Conservation (phyloP, 768 basidiomycete genomes). For the Pleurotus sapidus region DNA sequence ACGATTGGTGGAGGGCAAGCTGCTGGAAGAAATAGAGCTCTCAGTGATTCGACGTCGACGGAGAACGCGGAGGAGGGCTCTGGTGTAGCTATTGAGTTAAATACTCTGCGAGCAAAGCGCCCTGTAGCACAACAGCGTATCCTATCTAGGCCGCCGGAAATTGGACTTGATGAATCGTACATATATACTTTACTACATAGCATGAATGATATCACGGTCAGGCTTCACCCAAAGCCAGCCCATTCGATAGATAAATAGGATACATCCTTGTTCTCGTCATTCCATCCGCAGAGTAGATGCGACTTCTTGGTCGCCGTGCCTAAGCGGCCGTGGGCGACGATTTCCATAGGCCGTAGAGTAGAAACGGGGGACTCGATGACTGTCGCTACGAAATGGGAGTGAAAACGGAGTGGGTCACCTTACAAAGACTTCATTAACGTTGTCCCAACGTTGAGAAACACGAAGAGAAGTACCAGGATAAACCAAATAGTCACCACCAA, state of each 20-base stretch:
- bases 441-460: not conserved
- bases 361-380: constrained; percentile 65
- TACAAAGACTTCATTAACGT: not conserved
- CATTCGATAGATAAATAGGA: constrained; percentile 85
- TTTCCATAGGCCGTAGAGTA: constrained; percentile 80
- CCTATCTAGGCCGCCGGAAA: constrained; percentile 44
- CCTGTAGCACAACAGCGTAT: constrained; percentile 25
- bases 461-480: constrained; percentile 74
- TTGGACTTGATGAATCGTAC: constrained; percentile 34
- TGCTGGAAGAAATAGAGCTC: constrained; percentile 14
- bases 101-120: constrained; percentile 16
- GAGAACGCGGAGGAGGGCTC: constrained; percentile 63
- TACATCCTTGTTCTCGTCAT: constrained; percentile 62
- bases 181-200: not conserved
- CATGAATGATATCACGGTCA: constrained; percentile 7
- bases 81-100: constrained; percentile 24
- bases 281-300: constrained; percentile 88
- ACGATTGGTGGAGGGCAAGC: constrained; percentile 45
- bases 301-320: constrained; percentile 98
- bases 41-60: constrained; percentile 39
- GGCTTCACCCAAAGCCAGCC: constrained; percentile 77
- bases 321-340: constrained; percentile 92
- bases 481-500: constrained; percentile 94
- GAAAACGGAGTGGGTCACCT: constrained; percentile 95
- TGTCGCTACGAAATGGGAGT: constrained; percentile 92